Evolutionary conservation across 768 basidiomycete species (phyloP), one percentile per base, ranked within the genome.

Genomic region (Leccinum variicolor): DNA sequence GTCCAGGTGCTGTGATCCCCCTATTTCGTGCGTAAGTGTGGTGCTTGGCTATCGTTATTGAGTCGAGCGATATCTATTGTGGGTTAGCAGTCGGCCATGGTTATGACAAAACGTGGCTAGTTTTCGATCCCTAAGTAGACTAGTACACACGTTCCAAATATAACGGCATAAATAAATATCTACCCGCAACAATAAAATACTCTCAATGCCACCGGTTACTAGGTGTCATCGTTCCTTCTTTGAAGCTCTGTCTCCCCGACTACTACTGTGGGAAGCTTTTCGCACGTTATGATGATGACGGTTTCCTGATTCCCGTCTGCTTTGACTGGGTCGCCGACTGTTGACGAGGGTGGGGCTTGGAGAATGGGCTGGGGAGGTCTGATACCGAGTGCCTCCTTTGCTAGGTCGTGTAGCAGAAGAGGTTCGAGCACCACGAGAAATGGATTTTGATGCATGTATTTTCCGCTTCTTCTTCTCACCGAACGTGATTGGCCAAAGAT

Each of bases 401-500:
- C 48, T 53, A 19, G 53, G 58, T 26, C 23, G 60, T 56, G 53
- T 62, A 33, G 54, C 19, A 50, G 66, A 55, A 46, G 59, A 46
- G 34, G 31, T 62, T 25, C 47, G 55, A 4, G 64, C 51, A 39
- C 48, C 39, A 19, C 55, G 62, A 33, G 62, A 45, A 6, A 19
- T 28, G 4, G 17, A 36, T 25, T 54, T 61, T 21, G 56, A 36
- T n/a, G 63, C 53, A 26, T 53, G 68, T 55, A 53, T 33, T 31
- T 26, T 47, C 23, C 41, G 29, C 29, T 51, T 51, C 50, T 61
- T 61, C 58, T 63, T 61, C 59, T 63, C 65, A 46, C 64, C 53
- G 19, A 59, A 55, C 49, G 68, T 64, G 58, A 70, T 56, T 55
- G 73, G 66, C 64, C 75, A 67, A 34, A 71, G 55, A 58, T 66